Base-by-base conservation (phyloP, 306 rosid genomes). In the Quillaja saponaria region DNA sequence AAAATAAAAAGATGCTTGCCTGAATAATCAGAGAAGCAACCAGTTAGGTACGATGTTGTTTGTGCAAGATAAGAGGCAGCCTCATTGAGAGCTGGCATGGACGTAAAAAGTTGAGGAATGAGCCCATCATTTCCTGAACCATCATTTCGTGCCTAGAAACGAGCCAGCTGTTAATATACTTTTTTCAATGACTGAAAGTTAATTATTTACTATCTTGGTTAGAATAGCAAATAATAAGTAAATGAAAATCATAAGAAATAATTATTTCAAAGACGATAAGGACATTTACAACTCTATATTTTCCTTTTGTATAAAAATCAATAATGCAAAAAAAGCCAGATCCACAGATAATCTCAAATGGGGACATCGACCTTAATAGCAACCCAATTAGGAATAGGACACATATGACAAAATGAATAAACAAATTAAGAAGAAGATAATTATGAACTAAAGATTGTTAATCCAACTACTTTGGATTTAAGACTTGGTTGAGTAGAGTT, bases 11-110 rank as follows among this genome's bases (percentile, higher is more conserved):
- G 44, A 69, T 55, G 62, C 68, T 74, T 78, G 82, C 99, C 97
- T 63, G 96, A 84, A 78, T 40, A 58, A 80, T 92, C 95, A 21
- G 94, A 73, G 73, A 92, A 92, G 81, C 95, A 92, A 17, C 90
- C 72, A 34, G 95, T 68, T 11, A 92, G 44, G 75, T 66, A 89
- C 35, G 96, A 82, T n/a, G 99, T 83, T 69, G 94, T 89, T 74
- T 84, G 94, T 54, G 96, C 83, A 53, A 94, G 61, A 75, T 89
- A 94, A 59, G 97, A 80, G 49, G 97, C 96, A 58, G 97, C 99
- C 0, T 83, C 96, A 64, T 81, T 83, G 49, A 94, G 83, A 52
- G 87, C 69, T n/a, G 99, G 95, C 40, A 94, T 79, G 21, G 97
- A 89, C 19, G 95, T 86, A 71, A 89, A 78, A 42, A 94, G 71